A percentile compares a stretch with the other conserved stretches of the same genome.
These are phyloP conservation scores for Juglanconis sp. DNA, from an alignment of 2,329 filamentous ascomycete genomes.

Conservation along the genomic window DNA sequence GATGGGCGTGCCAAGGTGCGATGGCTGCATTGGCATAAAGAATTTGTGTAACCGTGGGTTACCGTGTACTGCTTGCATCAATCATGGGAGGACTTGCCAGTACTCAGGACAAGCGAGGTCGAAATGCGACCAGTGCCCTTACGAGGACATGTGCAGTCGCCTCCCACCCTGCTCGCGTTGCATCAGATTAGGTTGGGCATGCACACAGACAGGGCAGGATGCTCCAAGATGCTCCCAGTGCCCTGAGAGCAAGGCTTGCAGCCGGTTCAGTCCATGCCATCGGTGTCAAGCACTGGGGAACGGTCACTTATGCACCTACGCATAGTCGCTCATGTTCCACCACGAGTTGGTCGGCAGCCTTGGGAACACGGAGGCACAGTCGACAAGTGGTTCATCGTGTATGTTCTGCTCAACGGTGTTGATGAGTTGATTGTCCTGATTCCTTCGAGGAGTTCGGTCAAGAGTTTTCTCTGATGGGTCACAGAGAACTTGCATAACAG, in stretches of 20 bases:
- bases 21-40: not conserved
- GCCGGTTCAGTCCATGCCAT: not conserved
- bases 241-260: not conserved
- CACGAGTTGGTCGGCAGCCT: not conserved
- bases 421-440: not conserved
- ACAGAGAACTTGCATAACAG: constrained; percentile 8
- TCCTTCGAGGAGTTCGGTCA: constrained; percentile 5
- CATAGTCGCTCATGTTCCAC: not conserved
- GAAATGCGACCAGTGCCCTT: not conserved
- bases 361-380: not conserved
- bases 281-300: not conserved
- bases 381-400: not conserved
- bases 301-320: not conserved
- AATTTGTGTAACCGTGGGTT: not conserved
- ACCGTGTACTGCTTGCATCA: not conserved
- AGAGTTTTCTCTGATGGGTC: not conserved
- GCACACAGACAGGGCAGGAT: not conserved
- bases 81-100: not conserved
- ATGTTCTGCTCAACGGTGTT: not conserved
- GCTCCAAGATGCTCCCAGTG: not conserved
- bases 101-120: not conserved
- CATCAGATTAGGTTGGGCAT: not conserved
- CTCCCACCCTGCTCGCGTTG: not conserved
- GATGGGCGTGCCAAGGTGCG: not conserved
- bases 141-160: not conserved